Evolutionary conservation across 345 rosid species (phyloP), one percentile per base, ranked within the genome.

Genomic region (Draba incana): DNA sequence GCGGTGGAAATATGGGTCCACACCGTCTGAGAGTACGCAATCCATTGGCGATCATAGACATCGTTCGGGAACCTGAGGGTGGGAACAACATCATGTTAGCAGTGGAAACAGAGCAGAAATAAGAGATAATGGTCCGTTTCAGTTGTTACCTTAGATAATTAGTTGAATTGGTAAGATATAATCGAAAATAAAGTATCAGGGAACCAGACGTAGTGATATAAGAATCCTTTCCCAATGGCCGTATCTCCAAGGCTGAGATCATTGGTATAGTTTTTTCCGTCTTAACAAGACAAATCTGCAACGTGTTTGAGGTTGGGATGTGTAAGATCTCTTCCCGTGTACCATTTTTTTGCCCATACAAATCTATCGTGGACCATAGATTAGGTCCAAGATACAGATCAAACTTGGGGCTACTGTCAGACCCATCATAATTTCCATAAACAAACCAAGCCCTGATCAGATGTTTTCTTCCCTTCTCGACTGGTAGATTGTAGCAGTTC

Each of bases 211-310:
- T 0, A 1, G 68, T 63, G 28, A 0, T 4, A 43, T 75, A 72
- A 25, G 31, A 9, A 2, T 11, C 16, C 24, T 24, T 66, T 2
- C 37, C 52, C 14, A 79, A 1, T 2, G 44, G 79, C 76, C 88
- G 75, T 4, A 83, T 0, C 4, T 88, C 86, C 46, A 86, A 49
- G 0, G 77, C 7, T 0, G 86, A 77, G 10, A 85, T 75, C 10
- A 87, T 23, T 6, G 88, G 88, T 2, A 72, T 50, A 6, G 80
- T 80, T 0, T 0, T 0, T 0, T 39, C 69, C 11, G 37, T 62
- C 24, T 81, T 84, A n/a, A 82, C 84, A 2, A 82, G 78, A 67
- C 90, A 89, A 15, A 86, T 33, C 43, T 78, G 62, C 12, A 62
- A 6, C 3, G 43, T 15, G 43, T 31, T 6, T 30, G 66, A 46